Percentiles rank a stretch among this genome's conserved stretches.
Evolutionary conservation across 2,329 filamentous ascomycete species (phyloP).

Genomic region (Arthrobotrys iridis): DNA sequence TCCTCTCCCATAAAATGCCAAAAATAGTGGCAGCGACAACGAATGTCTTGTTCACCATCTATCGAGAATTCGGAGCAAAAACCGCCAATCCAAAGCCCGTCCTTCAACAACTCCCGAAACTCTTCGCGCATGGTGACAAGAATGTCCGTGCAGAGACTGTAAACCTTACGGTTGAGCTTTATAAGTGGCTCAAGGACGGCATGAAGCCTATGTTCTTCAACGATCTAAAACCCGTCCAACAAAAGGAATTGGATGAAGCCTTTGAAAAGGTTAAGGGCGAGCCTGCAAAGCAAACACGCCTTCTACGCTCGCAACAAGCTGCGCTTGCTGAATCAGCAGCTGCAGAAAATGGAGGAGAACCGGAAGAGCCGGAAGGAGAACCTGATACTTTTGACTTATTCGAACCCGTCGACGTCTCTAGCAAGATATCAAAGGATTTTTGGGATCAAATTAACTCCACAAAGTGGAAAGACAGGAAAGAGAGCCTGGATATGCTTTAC

Average conservation of each 20-base stretch:
- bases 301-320: slow-evolving; percentile 88
- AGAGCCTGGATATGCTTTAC: slow-evolving; percentile 84
- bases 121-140: slow-evolving; percentile 96
- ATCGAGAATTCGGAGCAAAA: slow-evolving; percentile 94
- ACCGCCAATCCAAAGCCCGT: slow-evolving; percentile 91
- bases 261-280: slow-evolving; percentile 95
- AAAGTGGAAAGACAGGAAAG: slow-evolving; percentile 99
- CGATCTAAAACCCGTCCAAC: slow-evolving; percentile 93
- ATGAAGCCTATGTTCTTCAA: slow-evolving; percentile 99
- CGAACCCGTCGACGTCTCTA: slow-evolving; percentile 85
- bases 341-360: slow-evolving; percentile 69
- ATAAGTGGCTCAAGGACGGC: slow-evolving; percentile 94
- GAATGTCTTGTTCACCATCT: slow-evolving; percentile 80
- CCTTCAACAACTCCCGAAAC: slow-evolving; percentile 86
- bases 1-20: slow-evolving; percentile 85
- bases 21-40: slow-evolving; percentile 84
- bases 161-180: slow-evolving; percentile 89
- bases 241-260: slow-evolving; percentile 89
- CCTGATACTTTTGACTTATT: slow-evolving; percentile 83
- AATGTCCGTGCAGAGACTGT: slow-evolving; percentile 95
- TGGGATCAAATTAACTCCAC: slow-evolving; percentile 84
- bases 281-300: slow-evolving; percentile 86
- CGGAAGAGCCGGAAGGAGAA: slow-evolving; percentile 71
- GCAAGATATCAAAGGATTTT: slow-evolving; percentile 83
- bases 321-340: slow-evolving; percentile 76